Base-by-base conservation (phyloP, 306 rosid genomes). In the Dryas alaskensis region DNA sequence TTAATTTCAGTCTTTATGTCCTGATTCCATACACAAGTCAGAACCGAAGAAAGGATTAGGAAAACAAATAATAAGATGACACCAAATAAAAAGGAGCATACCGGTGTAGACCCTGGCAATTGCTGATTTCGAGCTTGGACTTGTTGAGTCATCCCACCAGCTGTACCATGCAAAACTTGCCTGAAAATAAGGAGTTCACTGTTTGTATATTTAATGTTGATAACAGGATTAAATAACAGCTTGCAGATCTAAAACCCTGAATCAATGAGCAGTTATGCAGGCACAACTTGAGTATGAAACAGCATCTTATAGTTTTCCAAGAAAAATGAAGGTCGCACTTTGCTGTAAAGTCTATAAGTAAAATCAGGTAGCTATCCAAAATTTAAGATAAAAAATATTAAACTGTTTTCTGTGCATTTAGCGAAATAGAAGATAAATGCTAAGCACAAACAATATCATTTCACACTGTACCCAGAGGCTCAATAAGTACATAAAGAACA, bases 91-190 rank as follows among this genome's bases (percentile, higher is more conserved):
- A 70, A 65, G 61, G 27, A 44, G 64, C 81, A 63, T 92, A 95
- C 99, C 89, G 81, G 84, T 13, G 93, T 78, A 73, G 99, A 87
- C 81, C 97, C 99, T 37, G 93, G 86, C 76, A 92, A 69, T 75
- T 88, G 99, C 84, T 90, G 99, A 83, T 81, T 86, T 65, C 93
- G 91, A 62, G 90, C 87, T 87, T 95, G 99, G 80, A 87, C 93
- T 86, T 95, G 99, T 58, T 93, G 89, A 87, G 97, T 86, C 90
- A 95, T 90, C 54, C 92, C 96, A 59, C 96, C 97, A 31, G 90
- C 84, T 67, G 97, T 16, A 70, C 87, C 89, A 69, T 92, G 99
- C 90, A 94, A 81, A 58, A 89, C 96, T 88, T 91, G 99, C 83
- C 99, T 94, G 89, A 70, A 85, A 86, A 75, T 73, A 75, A 78